Evolutionary conservation across 2,329 filamentous ascomycete genomes (phyloP), one percentile per base, ranked within the genome.

Genomic region (Zarea fungicola): DNA sequence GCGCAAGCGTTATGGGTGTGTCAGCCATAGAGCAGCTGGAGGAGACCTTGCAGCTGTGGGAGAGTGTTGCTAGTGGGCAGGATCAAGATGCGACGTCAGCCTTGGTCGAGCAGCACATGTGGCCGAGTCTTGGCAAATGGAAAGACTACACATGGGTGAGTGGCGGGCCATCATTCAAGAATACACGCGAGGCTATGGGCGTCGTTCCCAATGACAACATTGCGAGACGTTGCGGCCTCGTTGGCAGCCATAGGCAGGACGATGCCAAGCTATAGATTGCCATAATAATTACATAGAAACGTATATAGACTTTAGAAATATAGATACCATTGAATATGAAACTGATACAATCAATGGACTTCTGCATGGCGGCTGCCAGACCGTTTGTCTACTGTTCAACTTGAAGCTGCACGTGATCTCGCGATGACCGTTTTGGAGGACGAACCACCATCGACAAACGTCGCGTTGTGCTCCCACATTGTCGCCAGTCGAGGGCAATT

Each of bases 141-240:
- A 77, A 78, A 54, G 80, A 84, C 55, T 85, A 77, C 55, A 70
- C 76, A 4, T 88, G 84, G 84, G 69, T 73, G 31, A 84, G 80
- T 56, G 83, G 83, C 1, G 72, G 67, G 3, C 62, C 65, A 26
- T 63, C 56, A 0, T 78, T 72, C 52, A 64, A 70, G 5, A 75
- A 75, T 56, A 41, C 58, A 8, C 62, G 66, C 16, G 18, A 52
- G 16, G 52, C 49, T 14, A 60, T 58, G 54, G 66, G 65, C 1
- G 49, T 55, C 21, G 54, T 68, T 29, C 65, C 66, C 1, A 50
- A 56, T 9, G 65, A 68, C 51, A 63, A 56, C 14, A 51, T 62
- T 25, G 50, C 59, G 4, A 50, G 56, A 40, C 51, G 57, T 47
- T 61, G 56, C 54, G 59, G 58, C 4, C 31, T 52, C 8, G 13